Evolutionary conservation across 1,139 yeast species (phyloP).

Genomic region (Nakaseomyces bracarensis): DNA sequence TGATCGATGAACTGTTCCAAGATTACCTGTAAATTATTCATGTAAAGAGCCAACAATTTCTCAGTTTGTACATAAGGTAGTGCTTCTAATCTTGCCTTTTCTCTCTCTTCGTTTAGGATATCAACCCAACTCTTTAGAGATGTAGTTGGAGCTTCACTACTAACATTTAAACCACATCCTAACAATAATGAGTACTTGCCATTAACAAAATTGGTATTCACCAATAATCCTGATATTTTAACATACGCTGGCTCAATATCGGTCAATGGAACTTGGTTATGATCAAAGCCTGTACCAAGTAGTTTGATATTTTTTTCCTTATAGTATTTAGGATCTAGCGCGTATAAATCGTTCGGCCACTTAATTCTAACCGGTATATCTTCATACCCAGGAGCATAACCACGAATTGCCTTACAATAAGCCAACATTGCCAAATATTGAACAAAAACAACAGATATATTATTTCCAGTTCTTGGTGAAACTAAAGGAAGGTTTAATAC

Average conservation of each 20-base stretch:
- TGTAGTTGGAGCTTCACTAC: conserved; percentile 85
- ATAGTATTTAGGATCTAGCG: conserved; percentile 54
- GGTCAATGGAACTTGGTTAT: conserved; percentile 21
- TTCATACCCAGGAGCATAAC: conserved; percentile 59
- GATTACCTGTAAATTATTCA: conserved; percentile 57
- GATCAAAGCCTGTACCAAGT: conserved; percentile 17
- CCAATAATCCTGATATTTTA: conserved; percentile 78
- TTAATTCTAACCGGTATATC: conserved; percentile 74
- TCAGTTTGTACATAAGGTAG: conserved; percentile 55
- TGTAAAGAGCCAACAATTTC: conserved; percentile 56
- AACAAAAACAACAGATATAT: conserved; percentile 57
- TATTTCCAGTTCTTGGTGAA: conserved; percentile 31
- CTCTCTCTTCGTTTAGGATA: conserved; percentile 47
- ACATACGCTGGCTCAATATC: conserved; percentile 46
- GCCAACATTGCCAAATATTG: conserved; percentile 86
- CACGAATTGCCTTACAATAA: conserved; percentile 63
- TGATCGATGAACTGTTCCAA: conserved; percentile 48
- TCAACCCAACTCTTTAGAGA: conserved; percentile 67
- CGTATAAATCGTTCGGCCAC: conserved; percentile 96
- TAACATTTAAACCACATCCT: conserved; percentile 84
- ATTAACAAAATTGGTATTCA: conserved; percentile 63
- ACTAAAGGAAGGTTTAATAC: conserved; percentile 51
- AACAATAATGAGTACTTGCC: conserved; percentile 55
- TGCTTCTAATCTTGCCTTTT: conserved; percentile 34
- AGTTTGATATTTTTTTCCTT: conserved; percentile 23